Percentiles rank a stretch among this genome's conserved stretches.
Conservation (phyloP, 148 eudicot genomes). For the Pouteria glomerata region DNA sequence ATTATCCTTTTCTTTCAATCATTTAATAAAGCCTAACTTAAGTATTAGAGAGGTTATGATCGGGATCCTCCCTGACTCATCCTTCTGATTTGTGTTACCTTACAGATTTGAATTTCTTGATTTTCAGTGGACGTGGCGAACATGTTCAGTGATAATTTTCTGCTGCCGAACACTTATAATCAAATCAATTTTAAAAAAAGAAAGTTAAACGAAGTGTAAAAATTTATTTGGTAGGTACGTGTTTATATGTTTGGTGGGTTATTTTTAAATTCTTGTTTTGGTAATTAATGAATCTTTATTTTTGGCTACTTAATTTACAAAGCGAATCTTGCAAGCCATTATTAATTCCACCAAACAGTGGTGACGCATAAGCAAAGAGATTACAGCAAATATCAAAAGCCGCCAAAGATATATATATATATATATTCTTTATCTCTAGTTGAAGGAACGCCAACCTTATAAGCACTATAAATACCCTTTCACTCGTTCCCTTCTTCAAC, state of each 20-base stretch:
- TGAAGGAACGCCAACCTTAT: constrained; percentile 16
- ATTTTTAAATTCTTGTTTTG: not conserved
- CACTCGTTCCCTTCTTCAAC: not conserved
- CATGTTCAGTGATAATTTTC: no score
- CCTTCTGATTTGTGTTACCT: no score
- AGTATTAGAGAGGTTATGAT: no score
- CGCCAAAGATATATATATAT: constrained; percentile 2
- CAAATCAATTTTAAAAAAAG: no score
- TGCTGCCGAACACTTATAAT: no score
- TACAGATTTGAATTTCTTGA: no score
- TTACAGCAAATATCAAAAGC: not conserved
- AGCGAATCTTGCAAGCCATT: constrained; percentile 21
- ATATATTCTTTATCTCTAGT: constrained; percentile 30
- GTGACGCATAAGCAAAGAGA: constrained; percentile 36
- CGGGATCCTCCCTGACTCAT: no score
- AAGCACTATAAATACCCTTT: not conserved
- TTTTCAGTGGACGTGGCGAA: no score
- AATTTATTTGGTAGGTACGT: no score
- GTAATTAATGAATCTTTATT: not conserved
- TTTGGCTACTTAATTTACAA: not conserved
- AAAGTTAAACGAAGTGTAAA: no score
- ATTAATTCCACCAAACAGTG: constrained; percentile 9
- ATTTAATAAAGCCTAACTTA: no score
- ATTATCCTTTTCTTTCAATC: no score
- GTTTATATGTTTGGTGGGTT: not conserved